Percentiles rank a stretch among this genome's conserved stretches.
phyloP scores from a whole-genome alignment of 768 basidiomycete genomes.

The Boletus reticulatus region DNA sequence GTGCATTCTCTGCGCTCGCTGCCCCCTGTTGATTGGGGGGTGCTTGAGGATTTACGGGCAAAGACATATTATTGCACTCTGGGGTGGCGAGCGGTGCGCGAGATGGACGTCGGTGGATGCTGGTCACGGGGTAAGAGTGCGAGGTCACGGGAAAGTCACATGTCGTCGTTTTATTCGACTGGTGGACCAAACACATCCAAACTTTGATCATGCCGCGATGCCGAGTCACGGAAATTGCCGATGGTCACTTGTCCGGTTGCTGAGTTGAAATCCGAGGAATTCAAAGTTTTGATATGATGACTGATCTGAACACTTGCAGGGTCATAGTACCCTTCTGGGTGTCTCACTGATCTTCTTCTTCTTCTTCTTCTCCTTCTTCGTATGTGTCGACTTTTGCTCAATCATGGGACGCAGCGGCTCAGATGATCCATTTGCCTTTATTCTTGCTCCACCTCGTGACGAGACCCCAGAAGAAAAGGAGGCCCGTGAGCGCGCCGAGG shows the following conservation, averaged over 20 bases:
- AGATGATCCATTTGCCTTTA: constrained; percentile 61
- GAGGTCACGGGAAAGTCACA: constrained; percentile 45
- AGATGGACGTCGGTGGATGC: constrained; percentile 17
- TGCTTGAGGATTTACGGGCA: constrained; percentile 5
- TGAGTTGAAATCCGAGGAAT: no score
- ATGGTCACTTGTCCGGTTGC: no score
- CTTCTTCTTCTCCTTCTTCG: neutral
- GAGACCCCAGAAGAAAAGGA: constrained; percentile 59
- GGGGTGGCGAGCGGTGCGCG: constrained; percentile 3
- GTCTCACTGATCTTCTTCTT: neutral
- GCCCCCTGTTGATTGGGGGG: constrained; percentile 10
- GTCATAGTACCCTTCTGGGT: neutral
- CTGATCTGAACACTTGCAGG: neutral
- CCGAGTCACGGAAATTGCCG: no score
- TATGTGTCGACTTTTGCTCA: neutral
- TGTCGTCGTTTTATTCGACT: constrained; percentile 36
- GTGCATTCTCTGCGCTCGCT: constrained; percentile 6
- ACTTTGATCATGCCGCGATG: neutral
- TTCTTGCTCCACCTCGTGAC: constrained; percentile 60
- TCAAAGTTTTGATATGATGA: no score
- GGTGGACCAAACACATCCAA: constrained; percentile 32
- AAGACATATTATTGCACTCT: constrained; percentile 11
- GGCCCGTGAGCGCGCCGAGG: constrained; percentile 57
- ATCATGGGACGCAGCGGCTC: constrained; percentile 34
- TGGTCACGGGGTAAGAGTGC: constrained; percentile 42